Conservation (phyloP, 139 green algal species). For the Chara braunii region DNA sequence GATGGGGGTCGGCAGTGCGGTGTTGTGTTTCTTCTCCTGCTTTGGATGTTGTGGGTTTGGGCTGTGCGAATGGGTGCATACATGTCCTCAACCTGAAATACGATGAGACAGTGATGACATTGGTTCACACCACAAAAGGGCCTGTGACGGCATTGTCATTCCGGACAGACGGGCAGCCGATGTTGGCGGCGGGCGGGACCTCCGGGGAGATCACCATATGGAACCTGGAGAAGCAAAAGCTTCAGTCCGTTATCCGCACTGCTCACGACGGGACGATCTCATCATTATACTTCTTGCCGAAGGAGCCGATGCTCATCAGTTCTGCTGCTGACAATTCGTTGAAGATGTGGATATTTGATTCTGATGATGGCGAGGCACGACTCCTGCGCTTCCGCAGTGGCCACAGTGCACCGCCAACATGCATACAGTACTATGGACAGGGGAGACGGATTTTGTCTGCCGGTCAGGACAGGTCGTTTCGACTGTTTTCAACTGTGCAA, state of each 20-base stretch:
- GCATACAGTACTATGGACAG: slow-evolving; percentile 32
- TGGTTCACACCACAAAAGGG: slow-evolving; percentile 54
- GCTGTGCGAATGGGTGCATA: slow-evolving; percentile 72
- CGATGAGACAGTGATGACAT: slow-evolving; percentile 51
- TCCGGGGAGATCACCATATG: slow-evolving; percentile 78
- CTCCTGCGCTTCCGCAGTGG: slow-evolving; percentile 84
- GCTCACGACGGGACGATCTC: slow-evolving; percentile 60
- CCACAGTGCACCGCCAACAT: slow-evolving; percentile 51
- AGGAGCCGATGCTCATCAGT: slow-evolving; percentile 81
- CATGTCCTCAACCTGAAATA: slow-evolving; percentile 75
- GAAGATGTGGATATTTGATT: slow-evolving; percentile 91
- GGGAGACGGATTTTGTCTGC: slow-evolving; percentile 62
- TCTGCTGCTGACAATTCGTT: slow-evolving; percentile 72
- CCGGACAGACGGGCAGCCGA: slow-evolving; percentile 17
- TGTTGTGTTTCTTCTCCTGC: slow-evolving; percentile 70
- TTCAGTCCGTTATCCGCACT: slow-evolving; percentile 63
- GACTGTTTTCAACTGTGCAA: slow-evolving; percentile 75
- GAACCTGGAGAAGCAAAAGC: slow-evolving; percentile 73
- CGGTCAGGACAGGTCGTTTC: slow-evolving; percentile 80
- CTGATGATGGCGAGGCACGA: slow-evolving; percentile 48
- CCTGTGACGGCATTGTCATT: slow-evolving; percentile 36
- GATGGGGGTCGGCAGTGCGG: slow-evolving; percentile 52
- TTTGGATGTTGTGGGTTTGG: slow-evolving; percentile 84
- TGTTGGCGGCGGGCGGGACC: slow-evolving; percentile 64
- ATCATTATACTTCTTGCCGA: slow-evolving; percentile 59